Evolutionary conservation across 1,139 yeast genomes (phyloP).

Genomic region (Geotrichum cucujoidarum): DNA sequence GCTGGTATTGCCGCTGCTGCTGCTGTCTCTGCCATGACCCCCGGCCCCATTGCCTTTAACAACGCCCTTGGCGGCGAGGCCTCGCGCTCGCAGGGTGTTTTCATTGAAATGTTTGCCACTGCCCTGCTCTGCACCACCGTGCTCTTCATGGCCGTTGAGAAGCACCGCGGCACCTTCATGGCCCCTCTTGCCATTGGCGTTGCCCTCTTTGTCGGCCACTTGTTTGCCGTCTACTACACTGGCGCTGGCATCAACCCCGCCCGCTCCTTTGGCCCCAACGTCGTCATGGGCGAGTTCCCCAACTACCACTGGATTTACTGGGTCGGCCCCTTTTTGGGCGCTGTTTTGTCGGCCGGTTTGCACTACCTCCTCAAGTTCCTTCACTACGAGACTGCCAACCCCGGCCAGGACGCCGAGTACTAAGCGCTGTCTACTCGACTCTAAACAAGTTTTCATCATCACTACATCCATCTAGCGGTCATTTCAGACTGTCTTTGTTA

Average conservation of each 20-base stretch:
- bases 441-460: no score
- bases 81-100: constrained; percentile 70
- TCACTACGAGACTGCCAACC: constrained; percentile 67
- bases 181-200: constrained; percentile 85
- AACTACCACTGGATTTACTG: constrained; percentile 88
- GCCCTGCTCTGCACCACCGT: constrained; percentile 64
- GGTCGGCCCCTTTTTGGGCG: constrained; percentile 78
- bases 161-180: constrained; percentile 66
- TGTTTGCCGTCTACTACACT: constrained; percentile 75
- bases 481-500: no score
- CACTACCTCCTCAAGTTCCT: constrained; percentile 64
- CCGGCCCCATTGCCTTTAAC: constrained; percentile 70
- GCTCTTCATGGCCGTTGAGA: constrained; percentile 79
- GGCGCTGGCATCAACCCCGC: constrained; percentile 95
- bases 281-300: constrained; percentile 70
- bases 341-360: constrained; percentile 58
- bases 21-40: constrained; percentile 82
- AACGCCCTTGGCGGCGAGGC: constrained; percentile 69
- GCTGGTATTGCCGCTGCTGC: constrained; percentile 95
- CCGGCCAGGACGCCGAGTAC: constrained; percentile 52
- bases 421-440: no score
- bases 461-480: no score
- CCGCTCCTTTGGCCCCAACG: constrained; percentile 78
- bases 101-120: constrained; percentile 80
- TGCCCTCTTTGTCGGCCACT: constrained; percentile 75